Evolutionary conservation across 208 protist species (phyloP), one percentile per base, ranked within the genome.

Genomic region (Leishmania amazonensis): DNA sequence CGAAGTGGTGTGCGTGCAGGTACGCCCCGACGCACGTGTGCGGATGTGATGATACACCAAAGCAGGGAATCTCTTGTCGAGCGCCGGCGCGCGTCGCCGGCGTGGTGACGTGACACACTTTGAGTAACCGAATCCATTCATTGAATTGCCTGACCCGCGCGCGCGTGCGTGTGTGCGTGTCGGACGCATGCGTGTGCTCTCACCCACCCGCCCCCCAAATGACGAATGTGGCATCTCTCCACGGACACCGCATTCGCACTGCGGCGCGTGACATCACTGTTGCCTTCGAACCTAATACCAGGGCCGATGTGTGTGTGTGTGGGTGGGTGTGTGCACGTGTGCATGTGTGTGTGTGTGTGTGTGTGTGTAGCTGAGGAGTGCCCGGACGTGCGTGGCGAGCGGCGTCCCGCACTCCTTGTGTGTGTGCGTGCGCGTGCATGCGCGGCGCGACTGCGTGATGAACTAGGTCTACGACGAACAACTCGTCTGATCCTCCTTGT

Each of bases 1-100:
- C 58, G 58, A 64, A 13, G 58, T 31, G 28, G 58, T 57, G 35
- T 45, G 28, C 60, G 40, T 35, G 72, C n/a, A 71, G 31, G 40
- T 11, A 45, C 65, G 6, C 65, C 38, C 7, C 65, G 19, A 2
- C 65, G 40, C 40, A 28, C 31, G 54, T 67, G 64, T 47, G 62
- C 47, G 58, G 19, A n/a, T 49, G 47, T 87, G 76, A 82, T 83
- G 72, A 86, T 65, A 84, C 75, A 81, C 82, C 79, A 86, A 88
- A 88, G 85, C 78, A 86, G 82, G 79, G 79, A 84, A 82, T 81
- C 84, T 87, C 84, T 87, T 87, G 84, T 87, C 84, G 84, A 87
- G 79, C 81, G 78, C 57, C 65, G 74, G 65, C 78, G 72, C 74
- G 64, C 74, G 40, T 74, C 67, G 62, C 67, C 70, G 58, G 72